Evolutionary conservation across 257 asterid species (phyloP), one percentile per base, ranked within the genome.

Genomic region (Ilex aquifolium): DNA sequence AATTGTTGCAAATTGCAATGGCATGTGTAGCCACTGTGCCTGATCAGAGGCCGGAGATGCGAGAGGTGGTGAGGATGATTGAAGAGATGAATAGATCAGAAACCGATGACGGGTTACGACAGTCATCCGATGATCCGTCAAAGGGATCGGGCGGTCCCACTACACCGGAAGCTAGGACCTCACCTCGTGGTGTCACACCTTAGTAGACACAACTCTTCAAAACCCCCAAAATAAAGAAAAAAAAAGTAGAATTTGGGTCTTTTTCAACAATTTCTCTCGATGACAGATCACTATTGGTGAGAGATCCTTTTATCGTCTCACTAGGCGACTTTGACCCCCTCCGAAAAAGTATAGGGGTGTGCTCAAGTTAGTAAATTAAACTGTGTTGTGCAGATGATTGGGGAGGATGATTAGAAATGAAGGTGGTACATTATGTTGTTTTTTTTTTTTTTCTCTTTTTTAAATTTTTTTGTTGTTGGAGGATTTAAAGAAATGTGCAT

Each of bases 1-100:
- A 53, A 53, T 7, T 53, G 57, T 27, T 53, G 57, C 57, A 53
- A 14, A 53, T 53, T 21, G 57, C 57, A 5, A 53, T 53, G 57
- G 57, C 57, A 5, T 53, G 57, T 21, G 57, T 53, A 2, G 57
- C 57, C 11, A 53, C 57, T 1, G 57, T 53, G 57, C 57, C 57
- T n/a, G 57, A 53, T 21, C 57, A 53, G 11, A 15, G 57, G 30
- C 57, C 57, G 30, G 57, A 8, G 15, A 17, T 53, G 57, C 57
- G 1, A 14, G 57, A 53, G 4, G 57, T 17, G 57, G 29, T 53
- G 57, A 53, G 57, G 30, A 53, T 53, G 57, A 53, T 53, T 14
- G 57, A 53, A 14, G 57, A 53, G 57, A 21, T 53, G 30, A 53
- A 53, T 17, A n/a, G 57, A 21, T 4, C 7, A 5, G 57, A 53